Conservation (phyloP, 192 early-diverging fungal species). For the Umbelopsis vinacea region DNA sequence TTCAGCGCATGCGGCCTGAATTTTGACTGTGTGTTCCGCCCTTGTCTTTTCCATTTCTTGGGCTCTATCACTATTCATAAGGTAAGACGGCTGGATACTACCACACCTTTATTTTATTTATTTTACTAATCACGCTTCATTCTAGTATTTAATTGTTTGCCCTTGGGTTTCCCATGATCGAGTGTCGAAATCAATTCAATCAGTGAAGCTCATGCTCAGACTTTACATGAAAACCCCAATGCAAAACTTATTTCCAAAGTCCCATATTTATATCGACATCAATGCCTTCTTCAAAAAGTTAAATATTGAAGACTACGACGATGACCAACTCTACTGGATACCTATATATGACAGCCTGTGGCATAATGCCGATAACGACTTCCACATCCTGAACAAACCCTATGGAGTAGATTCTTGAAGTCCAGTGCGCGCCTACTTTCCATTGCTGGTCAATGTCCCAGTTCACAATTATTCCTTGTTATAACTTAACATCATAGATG, state of each 20-base stretch:
- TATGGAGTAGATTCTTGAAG: neutral
- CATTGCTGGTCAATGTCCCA: constrained; percentile 15
- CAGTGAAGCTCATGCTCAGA: neutral
- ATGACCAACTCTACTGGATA: neutral
- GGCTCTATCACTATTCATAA: constrained; percentile 23
- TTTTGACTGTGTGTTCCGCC: constrained; percentile 38
- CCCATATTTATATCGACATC: constrained; percentile 4
- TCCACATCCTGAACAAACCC: neutral
- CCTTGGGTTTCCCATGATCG: constrained; percentile 1
- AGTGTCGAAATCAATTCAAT: constrained; percentile 1
- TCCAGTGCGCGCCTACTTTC: neutral
- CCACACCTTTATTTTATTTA: neutral
- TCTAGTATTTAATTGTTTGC: neutral
- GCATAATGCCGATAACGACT: constrained; percentile 1
- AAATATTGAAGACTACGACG: neutral
- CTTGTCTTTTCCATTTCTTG: constrained; percentile 37
- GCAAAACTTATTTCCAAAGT: constrained; percentile 15
- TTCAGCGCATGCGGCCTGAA: neutral
- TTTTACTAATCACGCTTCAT: neutral
- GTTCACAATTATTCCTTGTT: neutral
- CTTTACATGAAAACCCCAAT: constrained; percentile 3
- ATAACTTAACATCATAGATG: neutral
- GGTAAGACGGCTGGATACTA: neutral
- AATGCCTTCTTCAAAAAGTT: constrained; percentile 9
- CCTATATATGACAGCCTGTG: constrained; percentile 14